These are phyloP conservation scores for Fistulinella prunicolor DNA, from an alignment of 768 basidiomycete species.

Conservation along the genomic window DNA sequence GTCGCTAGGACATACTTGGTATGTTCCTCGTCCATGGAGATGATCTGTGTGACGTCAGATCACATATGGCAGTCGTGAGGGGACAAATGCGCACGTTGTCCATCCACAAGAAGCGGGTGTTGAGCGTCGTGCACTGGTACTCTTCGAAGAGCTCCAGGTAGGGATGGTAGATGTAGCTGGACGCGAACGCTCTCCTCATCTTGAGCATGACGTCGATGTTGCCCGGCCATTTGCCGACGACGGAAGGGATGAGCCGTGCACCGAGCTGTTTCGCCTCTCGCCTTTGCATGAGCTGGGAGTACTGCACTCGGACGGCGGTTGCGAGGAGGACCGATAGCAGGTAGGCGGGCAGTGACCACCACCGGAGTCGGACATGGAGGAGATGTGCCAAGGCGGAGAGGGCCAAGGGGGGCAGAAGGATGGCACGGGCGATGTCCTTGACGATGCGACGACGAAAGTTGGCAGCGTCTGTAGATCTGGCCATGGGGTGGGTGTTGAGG, in stretches of 20 bases:
- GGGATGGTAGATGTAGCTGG: conserved; percentile 59
- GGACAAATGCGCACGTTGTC: conserved; percentile 52
- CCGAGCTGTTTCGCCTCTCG: conserved; percentile 47
- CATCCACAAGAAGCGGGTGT: conserved; percentile 64
- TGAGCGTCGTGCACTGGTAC: conserved; percentile 68
- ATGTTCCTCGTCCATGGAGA: conserved; percentile 73
- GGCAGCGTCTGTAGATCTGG: background rate
- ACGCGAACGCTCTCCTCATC: conserved; percentile 53
- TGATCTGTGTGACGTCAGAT: conserved; percentile 43
- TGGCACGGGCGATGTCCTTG: conserved; percentile 41
- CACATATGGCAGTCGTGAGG: background rate
- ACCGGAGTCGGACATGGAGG: conserved; percentile 33
- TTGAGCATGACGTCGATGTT: conserved; percentile 65
- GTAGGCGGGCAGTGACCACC: conserved; percentile 37
- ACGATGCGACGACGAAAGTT: conserved; percentile 50
- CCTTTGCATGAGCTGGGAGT: conserved; percentile 36
- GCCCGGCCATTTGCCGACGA: conserved; percentile 74
- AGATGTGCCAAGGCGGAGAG: conserved; percentile 33
- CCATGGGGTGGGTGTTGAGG: too few species aligned
- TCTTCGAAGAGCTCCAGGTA: conserved; percentile 67
- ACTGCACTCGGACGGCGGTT: conserved; percentile 35
- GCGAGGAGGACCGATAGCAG: conserved; percentile 42
- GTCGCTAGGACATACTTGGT: conserved; percentile 62
- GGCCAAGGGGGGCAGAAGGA: conserved; percentile 41
- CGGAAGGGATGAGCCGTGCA: conserved; percentile 52